Evolutionary conservation across 345 rosid genomes (phyloP).

Genomic region (Laguncularia racemosa): DNA sequence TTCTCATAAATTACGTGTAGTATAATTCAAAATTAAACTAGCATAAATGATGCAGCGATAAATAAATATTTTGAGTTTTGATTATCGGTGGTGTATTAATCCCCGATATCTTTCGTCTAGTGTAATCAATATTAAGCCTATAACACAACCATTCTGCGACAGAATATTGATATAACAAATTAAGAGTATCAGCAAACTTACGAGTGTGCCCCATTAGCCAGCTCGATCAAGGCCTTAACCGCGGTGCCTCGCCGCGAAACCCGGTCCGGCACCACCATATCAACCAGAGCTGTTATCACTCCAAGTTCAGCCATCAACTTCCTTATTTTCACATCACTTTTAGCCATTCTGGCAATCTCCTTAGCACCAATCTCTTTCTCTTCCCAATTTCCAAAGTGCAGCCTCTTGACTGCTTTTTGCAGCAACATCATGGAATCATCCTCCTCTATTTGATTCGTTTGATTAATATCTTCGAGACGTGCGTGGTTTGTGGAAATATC

Average conservation of each 20-base stretch:
- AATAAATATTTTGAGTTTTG: too few relatives aligned
- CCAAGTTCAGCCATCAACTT: slow-evolving; percentile 86
- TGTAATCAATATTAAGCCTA: too few relatives aligned
- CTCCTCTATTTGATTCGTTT: slow-evolving; percentile 5
- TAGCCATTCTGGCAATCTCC: slow-evolving; percentile 57
- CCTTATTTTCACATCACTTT: slow-evolving; percentile 43
- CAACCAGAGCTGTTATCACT: slow-evolving; percentile 69
- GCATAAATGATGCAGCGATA: too few relatives aligned
- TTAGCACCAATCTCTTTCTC: slow-evolving; percentile 65
- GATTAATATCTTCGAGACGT: background rate
- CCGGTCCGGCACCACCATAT: slow-evolving; percentile 43
- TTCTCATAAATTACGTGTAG: too few relatives aligned
- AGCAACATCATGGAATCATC: slow-evolving; percentile 35
- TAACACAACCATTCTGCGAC: too few relatives aligned
- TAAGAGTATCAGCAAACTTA: slow-evolving; percentile 23
- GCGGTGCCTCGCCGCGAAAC: slow-evolving; percentile 42
- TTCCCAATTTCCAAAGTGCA: slow-evolving; percentile 74
- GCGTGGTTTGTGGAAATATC: background rate
- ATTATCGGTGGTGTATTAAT: too few relatives aligned
- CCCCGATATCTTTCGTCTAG: too few relatives aligned
- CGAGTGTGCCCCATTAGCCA: slow-evolving; percentile 72
- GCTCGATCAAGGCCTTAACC: slow-evolving; percentile 68
- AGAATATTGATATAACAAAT: too few relatives aligned
- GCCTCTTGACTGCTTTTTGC: slow-evolving; percentile 74
- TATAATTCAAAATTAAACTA: too few relatives aligned